A percentile compares a stretch with the other conserved stretches of the same genome.
These are phyloP conservation scores for Trifolium fragiferum DNA, from an alignment of 306 rosid species.

Conservation along the genomic window DNA sequence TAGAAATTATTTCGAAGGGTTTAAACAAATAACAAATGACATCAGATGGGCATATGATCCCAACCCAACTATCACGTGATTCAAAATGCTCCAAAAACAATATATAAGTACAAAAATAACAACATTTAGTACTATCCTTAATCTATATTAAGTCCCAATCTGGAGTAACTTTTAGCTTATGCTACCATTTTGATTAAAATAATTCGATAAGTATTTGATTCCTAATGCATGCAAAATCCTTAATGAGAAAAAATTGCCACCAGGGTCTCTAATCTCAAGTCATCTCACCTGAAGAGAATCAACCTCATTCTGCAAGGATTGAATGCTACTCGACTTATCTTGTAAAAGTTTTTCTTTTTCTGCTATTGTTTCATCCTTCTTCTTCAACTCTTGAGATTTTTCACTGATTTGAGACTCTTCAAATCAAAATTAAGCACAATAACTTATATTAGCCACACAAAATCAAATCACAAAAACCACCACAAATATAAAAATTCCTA, in stretches of 20 bases:
- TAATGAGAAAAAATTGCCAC: background rate
- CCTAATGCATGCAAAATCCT: background rate
- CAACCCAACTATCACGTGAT: slow-evolving; percentile 4
- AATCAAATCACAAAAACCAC: slow-evolving; percentile 15
- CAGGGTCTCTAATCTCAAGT: background rate
- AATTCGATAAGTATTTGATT: background rate
- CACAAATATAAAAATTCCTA: slow-evolving; percentile 4
- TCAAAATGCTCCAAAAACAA: slow-evolving; percentile 25
- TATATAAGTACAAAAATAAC: background rate
- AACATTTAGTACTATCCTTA: too few relatives aligned
- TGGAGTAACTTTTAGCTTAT: background rate
- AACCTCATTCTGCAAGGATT: slow-evolving; percentile 66
- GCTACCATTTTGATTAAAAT: background rate
- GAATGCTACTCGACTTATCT: slow-evolving; percentile 56
- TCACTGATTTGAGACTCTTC: slow-evolving; percentile 67
- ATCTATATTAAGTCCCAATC: too few relatives aligned
- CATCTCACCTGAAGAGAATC: slow-evolving; percentile 77
- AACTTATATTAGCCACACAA: slow-evolving; percentile 40
- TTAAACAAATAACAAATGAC: slow-evolving; percentile 1
- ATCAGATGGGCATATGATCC: background rate
- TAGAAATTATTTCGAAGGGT: slow-evolving; percentile 12
- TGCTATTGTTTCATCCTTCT: slow-evolving; percentile 62
- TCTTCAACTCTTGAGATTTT: slow-evolving; percentile 59
- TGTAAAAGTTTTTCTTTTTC: slow-evolving; percentile 63
- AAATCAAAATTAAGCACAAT: slow-evolving; percentile 35